phyloP scores from a whole-genome alignment of 2,329 filamentous ascomycete species.

The Epichloe festucae region DNA sequence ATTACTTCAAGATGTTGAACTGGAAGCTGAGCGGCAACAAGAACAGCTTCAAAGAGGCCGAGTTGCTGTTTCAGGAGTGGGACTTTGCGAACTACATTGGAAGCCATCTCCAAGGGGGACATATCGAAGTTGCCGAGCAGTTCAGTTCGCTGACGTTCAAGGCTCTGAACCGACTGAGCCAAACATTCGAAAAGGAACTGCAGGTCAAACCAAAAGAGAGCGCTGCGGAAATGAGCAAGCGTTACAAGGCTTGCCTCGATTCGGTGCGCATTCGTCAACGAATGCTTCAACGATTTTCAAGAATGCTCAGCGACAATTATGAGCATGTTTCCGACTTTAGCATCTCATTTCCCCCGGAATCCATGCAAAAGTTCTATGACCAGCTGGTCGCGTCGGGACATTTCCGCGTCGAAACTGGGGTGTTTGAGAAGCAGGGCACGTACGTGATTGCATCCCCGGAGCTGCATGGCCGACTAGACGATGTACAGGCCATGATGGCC shows the following conservation, averaged over 20 bases:
- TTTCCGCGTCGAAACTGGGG: slow-evolving; percentile 66
- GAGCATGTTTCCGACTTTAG: slow-evolving; percentile 96
- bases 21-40: slow-evolving; percentile 97
- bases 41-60: slow-evolving; percentile 97
- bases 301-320: slow-evolving; percentile 82
- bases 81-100: slow-evolving; percentile 92
- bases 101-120: slow-evolving; percentile 78
- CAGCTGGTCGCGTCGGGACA: slow-evolving; percentile 71
- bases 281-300: slow-evolving; percentile 90
- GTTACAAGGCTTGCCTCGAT: slow-evolving; percentile 90
- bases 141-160: slow-evolving; percentile 92
- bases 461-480: slow-evolving; percentile 59
- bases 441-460: slow-evolving; percentile 77
- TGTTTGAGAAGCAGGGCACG: slow-evolving; percentile 59
- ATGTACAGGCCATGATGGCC: slow-evolving; percentile 75
- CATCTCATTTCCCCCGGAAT: slow-evolving; percentile 56
- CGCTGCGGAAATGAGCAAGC: slow-evolving; percentile 81
- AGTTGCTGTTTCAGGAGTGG: slow-evolving; percentile 96
- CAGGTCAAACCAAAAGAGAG: slow-evolving; percentile 75
- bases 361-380: slow-evolving; percentile 66
- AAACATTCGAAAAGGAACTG: slow-evolving; percentile 85
- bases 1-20: slow-evolving; percentile 97
- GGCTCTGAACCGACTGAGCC: slow-evolving; percentile 73
- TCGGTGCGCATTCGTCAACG: slow-evolving; percentile 91
- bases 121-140: slow-evolving; percentile 94